Evolutionary conservation across 306 rosid species (phyloP).

Genomic region (Ammopiptanthus mongolicus): DNA sequence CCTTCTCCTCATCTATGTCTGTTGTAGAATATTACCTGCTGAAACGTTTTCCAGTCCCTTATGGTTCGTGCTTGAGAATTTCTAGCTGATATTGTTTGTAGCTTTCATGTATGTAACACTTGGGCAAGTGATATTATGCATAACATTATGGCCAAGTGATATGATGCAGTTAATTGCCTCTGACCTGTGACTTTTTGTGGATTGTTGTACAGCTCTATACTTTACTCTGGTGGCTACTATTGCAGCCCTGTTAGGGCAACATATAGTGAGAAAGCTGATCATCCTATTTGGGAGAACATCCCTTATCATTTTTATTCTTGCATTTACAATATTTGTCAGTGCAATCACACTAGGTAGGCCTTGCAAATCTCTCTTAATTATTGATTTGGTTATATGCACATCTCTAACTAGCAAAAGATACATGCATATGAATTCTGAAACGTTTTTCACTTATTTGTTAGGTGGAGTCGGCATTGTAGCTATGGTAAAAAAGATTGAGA

Average conservation of each 20-base stretch:
- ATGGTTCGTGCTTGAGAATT: conserved; percentile 34
- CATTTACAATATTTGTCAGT: conserved; percentile 48
- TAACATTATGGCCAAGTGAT: not conserved
- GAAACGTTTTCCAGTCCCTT: conserved; percentile 73
- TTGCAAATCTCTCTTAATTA: not conserved
- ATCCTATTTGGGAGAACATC: conserved; percentile 56
- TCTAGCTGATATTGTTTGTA: not conserved
- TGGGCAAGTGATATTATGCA: not conserved
- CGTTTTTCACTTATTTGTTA: not conserved
- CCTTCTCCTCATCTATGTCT: conserved; percentile 77
- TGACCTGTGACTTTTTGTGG: not conserved
- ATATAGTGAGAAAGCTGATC: conserved; percentile 44
- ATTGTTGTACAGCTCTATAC: conserved; percentile 48
- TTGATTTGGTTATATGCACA: not conserved
- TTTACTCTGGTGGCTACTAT: conserved; percentile 42
- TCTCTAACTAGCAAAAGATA: not conserved
- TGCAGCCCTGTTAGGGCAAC: conserved; percentile 59
- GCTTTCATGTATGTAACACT: not conserved
- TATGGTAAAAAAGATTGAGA: conserved; percentile 35
- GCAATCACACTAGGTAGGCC: conserved; percentile 54
- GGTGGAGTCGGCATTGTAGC: conserved; percentile 70
- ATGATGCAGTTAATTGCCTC: not conserved
- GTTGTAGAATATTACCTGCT: conserved; percentile 71
- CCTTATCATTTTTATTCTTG: conserved; percentile 56
- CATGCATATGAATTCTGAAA: not conserved